These are phyloP conservation scores for Bryopsis sp. DNA, from an alignment of 139 green algal genomes.

Conservation along the genomic window DNA sequence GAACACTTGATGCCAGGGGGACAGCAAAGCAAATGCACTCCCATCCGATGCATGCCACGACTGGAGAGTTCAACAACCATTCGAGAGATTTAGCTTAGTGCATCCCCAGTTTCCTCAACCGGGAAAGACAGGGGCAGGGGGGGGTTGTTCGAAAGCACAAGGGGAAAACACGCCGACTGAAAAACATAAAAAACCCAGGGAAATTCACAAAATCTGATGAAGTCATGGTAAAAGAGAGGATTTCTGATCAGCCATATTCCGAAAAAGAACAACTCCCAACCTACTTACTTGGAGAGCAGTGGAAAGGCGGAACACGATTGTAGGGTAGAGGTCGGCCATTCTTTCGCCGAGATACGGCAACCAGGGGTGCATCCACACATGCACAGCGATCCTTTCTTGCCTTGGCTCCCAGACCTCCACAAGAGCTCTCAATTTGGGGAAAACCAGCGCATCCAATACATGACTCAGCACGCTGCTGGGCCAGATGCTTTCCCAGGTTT, in stretches of 20 bases:
- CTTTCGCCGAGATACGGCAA: conserved; percentile 64
- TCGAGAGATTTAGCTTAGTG: not conserved
- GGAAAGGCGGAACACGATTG: conserved; percentile 70
- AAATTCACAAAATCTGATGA: too few relatives aligned
- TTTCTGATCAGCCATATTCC: too few relatives aligned
- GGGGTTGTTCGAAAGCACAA: too few relatives aligned
- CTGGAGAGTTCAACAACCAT: not conserved
- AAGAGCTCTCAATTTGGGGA: conserved; percentile 68
- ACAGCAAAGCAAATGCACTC: conserved; percentile 64
- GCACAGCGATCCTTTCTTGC: conserved; percentile 71
- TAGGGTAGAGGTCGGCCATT: conserved; percentile 75
- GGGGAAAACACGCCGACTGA: too few relatives aligned
- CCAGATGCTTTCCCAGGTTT: conserved; percentile 52
- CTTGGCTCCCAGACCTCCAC: conserved; percentile 83
- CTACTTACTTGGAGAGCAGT: conserved; percentile 40
- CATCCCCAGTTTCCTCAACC: too few relatives aligned
- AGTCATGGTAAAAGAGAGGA: too few relatives aligned
- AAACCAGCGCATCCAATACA: conserved; percentile 65
- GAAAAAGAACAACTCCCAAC: too few relatives aligned
- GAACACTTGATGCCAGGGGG: conserved; percentile 80
- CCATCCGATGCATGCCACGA: conserved; percentile 80
- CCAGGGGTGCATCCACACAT: conserved; percentile 96
- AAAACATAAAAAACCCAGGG: too few relatives aligned
- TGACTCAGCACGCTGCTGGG: conserved; percentile 27
- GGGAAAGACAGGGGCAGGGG: too few relatives aligned